Evolutionary conservation across 164 flowering plant genomes (phyloP), one percentile per base, ranked within the genome.

Genomic region (Vitis riparia): DNA sequence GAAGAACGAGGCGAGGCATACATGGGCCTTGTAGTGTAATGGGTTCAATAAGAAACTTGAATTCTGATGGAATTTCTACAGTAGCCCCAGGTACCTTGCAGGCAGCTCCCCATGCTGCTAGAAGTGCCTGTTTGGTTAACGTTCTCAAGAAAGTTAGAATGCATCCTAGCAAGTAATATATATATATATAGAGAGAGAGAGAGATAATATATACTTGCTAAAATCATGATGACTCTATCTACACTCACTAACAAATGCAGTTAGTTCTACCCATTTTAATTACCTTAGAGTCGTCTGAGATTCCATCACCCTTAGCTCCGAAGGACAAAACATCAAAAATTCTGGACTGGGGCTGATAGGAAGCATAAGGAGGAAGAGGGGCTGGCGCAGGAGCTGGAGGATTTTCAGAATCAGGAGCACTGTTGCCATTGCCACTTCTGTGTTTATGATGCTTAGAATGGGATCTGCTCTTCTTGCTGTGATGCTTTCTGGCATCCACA

Each of bases 301-400:
- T 75, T 68, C 98, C 94, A 72, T 93, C 85, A n/a, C 90, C 96
- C 77, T 83, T 83, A 3, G 96, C 98, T 63, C 97, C 94, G 63
- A 87, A 93, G 0, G 88, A 81, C 75, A 87, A 67, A 56, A 93
- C 65, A 71, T 83, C 67, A 65, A 89, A 92, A 71, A 73, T 73
- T 47, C 14, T 60, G 5, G 79, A 66, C 13, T 65, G 63, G 5
- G 68, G 69, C 11, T 75, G 80, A 53, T 72, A 47, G 37, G 78
- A 52, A 57, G 65, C 76, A 63, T 29, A 47, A 49, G 6, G 19
- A 51, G 83, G 83, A 76, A 71, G 65, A 66, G 83, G 77, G 5
- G 83, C 15, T 37, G 83, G 78, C 37, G 78, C 62, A 60, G 78
- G 76, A 15, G 27, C 57, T 8, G 77, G 70, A 56, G 32, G 47